These are phyloP conservation scores for Fusarium papillatum DNA, from an alignment of 2,329 filamentous ascomycete genomes.

Conservation along the genomic window DNA sequence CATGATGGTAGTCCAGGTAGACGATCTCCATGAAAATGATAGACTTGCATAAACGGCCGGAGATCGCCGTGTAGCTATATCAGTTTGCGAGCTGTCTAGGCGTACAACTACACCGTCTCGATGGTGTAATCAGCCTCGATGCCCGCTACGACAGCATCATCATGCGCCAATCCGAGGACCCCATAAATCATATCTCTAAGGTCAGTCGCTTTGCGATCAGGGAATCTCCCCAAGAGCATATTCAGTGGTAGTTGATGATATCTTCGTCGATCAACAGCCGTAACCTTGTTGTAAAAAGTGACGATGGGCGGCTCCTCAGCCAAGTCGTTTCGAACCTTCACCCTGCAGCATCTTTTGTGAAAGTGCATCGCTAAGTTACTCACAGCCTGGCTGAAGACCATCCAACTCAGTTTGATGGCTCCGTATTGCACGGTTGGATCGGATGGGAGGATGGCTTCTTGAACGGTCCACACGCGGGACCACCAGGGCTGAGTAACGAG, in stretches of 20 bases:
- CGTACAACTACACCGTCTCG: neutral
- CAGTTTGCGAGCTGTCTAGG: neutral
- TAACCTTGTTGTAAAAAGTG: neutral
- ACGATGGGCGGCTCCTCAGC: neutral
- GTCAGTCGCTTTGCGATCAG: neutral
- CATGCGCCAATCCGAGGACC: neutral
- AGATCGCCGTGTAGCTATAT: neutral
- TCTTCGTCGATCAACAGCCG: neutral
- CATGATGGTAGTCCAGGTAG: neutral
- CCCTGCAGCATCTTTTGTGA: neutral
- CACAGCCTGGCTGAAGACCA: neutral
- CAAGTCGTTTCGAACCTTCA: neutral
- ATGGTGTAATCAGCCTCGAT: neutral
- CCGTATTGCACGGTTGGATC: neutral
- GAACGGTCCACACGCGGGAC: neutral
- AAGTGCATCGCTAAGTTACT: neutral
- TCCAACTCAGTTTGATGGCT: neutral
- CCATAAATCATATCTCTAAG: neutral
- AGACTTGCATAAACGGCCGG: neutral
- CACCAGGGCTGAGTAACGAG: neutral
- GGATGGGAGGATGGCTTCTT: neutral
- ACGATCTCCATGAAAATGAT: slow-evolving; percentile 1
- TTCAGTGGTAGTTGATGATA: neutral
- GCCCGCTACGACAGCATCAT: neutral
- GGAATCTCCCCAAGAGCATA: neutral